Evolutionary conservation across 108 stramenopile species (phyloP), one percentile per base, ranked within the genome.

Genomic region (Fragilaria radians): DNA sequence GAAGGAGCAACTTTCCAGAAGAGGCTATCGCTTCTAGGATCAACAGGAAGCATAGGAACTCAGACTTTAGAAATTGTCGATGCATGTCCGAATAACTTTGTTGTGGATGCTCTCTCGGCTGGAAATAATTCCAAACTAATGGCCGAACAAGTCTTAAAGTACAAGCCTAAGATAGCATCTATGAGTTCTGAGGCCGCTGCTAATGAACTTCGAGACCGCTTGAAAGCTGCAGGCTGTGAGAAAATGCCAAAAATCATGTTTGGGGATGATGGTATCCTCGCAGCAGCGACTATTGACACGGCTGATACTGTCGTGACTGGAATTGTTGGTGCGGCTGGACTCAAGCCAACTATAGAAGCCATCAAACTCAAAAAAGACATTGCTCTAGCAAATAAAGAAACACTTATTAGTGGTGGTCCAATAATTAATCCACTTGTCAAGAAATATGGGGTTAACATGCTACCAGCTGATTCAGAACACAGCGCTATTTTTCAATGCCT

Each of bases 301-400:
- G 91, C 90, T 46, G 91, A 96, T 46, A 92, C 87, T 11, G 92
- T 96, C 14, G 92, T 96, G 7, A 96, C 94, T 31, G 97, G 97
- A 56, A 96, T 98, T 65, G 97, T 98, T 0, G 97, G 97, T 14
- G 87, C 94, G 46, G 97, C 95, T 46, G 97, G 97, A 42, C 67
- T 98, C 28, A 65, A 92, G 18, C 95, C 94, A 22, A 93, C 91
- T 19, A 95, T 97, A 59, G 90, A 88, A 56, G 97, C 97, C 3
- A 97, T 97, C 73, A 90, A 95, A 62, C 80, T 83, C 27, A 82
- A 79, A 36, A 97, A 97, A 54, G 94, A 95, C 63, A 97, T 97
- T 65, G 95, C 97, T 2, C 66, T 96, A 55, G 95, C 97, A 11
- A 98, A 96, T 63, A 98, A 98, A 81, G 97, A 98, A 69, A 98